Evolutionary conservation across 2,329 filamentous ascomycete species (phyloP).

Genomic region (Gaeumannomyces tritici): DNA sequence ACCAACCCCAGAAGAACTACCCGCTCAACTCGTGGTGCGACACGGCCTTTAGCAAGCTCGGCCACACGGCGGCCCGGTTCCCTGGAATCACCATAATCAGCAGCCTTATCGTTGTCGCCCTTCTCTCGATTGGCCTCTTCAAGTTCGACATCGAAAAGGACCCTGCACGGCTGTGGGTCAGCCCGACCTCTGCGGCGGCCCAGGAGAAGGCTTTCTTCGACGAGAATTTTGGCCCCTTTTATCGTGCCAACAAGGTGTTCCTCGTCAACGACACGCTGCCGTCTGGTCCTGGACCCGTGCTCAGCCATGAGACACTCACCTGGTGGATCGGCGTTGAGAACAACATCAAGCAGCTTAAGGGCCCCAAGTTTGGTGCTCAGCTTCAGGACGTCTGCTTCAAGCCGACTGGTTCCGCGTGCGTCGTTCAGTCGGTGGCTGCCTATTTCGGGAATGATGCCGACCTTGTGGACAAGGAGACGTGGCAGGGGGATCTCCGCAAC

Average conservation of each 20-base stretch:
- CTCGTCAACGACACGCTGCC: slow-evolving; percentile 75
- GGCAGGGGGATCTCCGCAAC: slow-evolving; percentile 60
- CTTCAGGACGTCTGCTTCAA: slow-evolving; percentile 90
- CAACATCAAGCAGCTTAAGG: slow-evolving; percentile 63
- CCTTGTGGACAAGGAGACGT: slow-evolving; percentile 53
- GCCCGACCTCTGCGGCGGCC: slow-evolving; percentile 80
- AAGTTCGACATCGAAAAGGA: slow-evolving; percentile 84
- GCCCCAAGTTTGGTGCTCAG: slow-evolving; percentile 54
- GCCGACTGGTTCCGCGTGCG: slow-evolving; percentile 79
- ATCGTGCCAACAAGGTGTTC: slow-evolving; percentile 87
- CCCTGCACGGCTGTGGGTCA: slow-evolving; percentile 92
- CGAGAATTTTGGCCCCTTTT: slow-evolving; percentile 87
- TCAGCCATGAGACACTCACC: slow-evolving; percentile 76
- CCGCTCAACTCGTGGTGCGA: slow-evolving; percentile 77
- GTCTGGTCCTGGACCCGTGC: slow-evolving; percentile 59
- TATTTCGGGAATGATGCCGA: slow-evolving; percentile 68
- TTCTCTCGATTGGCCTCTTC: slow-evolving; percentile 82
- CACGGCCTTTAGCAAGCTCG: slow-evolving; percentile 68
- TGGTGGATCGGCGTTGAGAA: slow-evolving; percentile 95
- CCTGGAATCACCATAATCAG: slow-evolving; percentile 72
- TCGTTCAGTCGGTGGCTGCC: slow-evolving; percentile 83
- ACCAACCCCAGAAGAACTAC: slow-evolving; percentile 69
- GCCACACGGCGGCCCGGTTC: slow-evolving; percentile 71
- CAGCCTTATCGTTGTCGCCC: slow-evolving; percentile 63
- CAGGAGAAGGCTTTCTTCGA: slow-evolving; percentile 94